Evolutionary conservation across 1,139 yeast genomes (phyloP), one percentile per base, ranked within the genome.

Genomic region (Lizanozyma gosingica): DNA sequence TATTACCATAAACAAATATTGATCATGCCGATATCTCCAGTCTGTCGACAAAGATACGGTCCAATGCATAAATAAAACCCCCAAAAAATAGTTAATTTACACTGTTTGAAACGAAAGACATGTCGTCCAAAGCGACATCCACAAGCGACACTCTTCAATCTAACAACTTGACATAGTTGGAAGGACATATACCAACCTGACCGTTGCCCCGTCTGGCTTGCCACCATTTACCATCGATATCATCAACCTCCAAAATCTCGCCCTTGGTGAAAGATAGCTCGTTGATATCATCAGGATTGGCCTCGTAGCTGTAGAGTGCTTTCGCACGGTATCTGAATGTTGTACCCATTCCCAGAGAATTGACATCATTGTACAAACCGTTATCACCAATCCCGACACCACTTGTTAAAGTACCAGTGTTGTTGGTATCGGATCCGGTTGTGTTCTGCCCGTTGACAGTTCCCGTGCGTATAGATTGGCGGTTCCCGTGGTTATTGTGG

Each of bases 171-270:
- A 90, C 94, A 55, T 92, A 92, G 60, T 92, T 92, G 49, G 95
- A 83, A 40, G 98, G 98, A 61, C 96, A 90, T 52, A 92, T 92
- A 51, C 98, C 98, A 40, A 87, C 85, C 59, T 88, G 94, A 38
- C 98, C 98, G 52, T 79, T 83, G 15, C 83, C 72, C 55, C 90
- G 78, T 56, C 85, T 78, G 33, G 96, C 97, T 63, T 88, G 96
- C 97, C 97, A 92, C 98, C 98, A 92, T 65, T 94, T 83, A 40
- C 97, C 97, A 49, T 86, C 87, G 44, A 87, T 85, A 56, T 92
- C 97, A 52, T 87, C 88, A 37, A 92, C 95, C 53, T 84, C 90
- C 57, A 92, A 73, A 18, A 88, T 68, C 60, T 92, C 98, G 45
- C 92, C 97, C 60, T 90, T 88, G 45, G 74, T 78, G 56, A 92